Evolutionary conservation across 345 rosid genomes (phyloP).

Genomic region (Schrenkiella parvula): DNA sequence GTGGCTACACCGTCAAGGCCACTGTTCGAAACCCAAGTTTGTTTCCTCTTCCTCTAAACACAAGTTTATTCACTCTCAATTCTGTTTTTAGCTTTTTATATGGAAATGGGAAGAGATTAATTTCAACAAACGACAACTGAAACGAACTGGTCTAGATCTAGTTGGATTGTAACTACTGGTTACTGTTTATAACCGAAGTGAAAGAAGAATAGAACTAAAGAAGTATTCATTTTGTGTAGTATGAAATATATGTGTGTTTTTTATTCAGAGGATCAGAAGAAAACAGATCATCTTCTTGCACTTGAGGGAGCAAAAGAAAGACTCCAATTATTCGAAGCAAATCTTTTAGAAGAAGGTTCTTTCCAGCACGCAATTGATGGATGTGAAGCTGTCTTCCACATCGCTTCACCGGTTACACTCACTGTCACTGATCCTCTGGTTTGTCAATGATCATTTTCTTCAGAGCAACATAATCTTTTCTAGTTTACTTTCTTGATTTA

Average conservation of each 20-base stretch:
- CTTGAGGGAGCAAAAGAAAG: constrained; percentile 38
- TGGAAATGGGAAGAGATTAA: background rate
- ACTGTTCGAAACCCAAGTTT: constrained; percentile 48
- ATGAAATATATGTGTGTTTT: background rate
- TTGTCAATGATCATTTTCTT: background rate
- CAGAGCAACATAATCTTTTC: background rate
- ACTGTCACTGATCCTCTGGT: constrained; percentile 40
- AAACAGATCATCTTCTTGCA: constrained; percentile 27
- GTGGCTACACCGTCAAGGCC: constrained; percentile 47
- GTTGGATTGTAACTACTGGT: background rate
- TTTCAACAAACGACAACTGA: background rate
- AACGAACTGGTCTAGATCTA: background rate
- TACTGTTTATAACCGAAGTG: background rate
- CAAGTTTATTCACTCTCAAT: background rate
- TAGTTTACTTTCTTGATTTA: background rate
- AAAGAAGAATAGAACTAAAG: background rate
- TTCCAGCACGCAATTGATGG: constrained; percentile 44
- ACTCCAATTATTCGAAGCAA: constrained; percentile 32
- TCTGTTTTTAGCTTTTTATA: background rate
- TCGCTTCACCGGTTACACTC: constrained; percentile 46
- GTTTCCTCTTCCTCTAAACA: constrained; percentile 5
- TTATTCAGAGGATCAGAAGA: constrained; percentile 36
- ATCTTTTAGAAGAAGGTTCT: constrained; percentile 36
- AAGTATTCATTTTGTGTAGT: background rate
- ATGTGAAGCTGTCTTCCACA: constrained; percentile 58